Evolutionary conservation across 768 basidiomycete genomes (phyloP).

Genomic region (Boletales sp.): DNA sequence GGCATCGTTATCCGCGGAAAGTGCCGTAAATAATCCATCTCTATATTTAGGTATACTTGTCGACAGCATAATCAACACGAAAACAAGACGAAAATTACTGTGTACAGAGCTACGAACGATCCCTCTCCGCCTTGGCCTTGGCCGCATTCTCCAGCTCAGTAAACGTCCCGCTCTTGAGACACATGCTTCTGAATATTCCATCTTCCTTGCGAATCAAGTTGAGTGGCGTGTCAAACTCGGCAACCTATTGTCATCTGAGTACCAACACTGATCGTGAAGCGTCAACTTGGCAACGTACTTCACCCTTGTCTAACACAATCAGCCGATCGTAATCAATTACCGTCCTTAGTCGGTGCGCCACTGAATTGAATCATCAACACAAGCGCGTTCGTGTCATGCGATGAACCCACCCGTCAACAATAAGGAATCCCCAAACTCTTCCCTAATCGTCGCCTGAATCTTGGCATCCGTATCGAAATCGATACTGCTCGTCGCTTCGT

Average conservation of each 20-base stretch:
- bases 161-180: constrained; percentile 65
- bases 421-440: constrained; percentile 75
- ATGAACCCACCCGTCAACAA: constrained; percentile 60
- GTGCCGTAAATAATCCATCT: no score
- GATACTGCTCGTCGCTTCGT: constrained; percentile 84
- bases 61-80: no score
- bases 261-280: no score
- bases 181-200: constrained; percentile 69
- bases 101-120: background rate
- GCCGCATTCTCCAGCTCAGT: constrained; percentile 57
- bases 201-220: constrained; percentile 60
- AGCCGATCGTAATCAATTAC: constrained; percentile 81
- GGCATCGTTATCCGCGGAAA: no score
- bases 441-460: constrained; percentile 84
- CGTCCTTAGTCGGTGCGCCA: constrained; percentile 73
- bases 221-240: constrained; percentile 70
- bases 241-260: constrained; percentile 30
- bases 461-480: constrained; percentile 87
- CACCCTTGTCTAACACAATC: constrained; percentile 62
- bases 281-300: constrained; percentile 14
- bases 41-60: no score
- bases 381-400: no score
- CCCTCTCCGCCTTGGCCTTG: constrained; percentile 35
- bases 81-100: background rate
- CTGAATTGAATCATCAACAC: constrained; percentile 5